Evolutionary conservation across 768 basidiomycete genomes (phyloP), one percentile per base, ranked within the genome.

Genomic region (Gloeophyllum trabeum): DNA sequence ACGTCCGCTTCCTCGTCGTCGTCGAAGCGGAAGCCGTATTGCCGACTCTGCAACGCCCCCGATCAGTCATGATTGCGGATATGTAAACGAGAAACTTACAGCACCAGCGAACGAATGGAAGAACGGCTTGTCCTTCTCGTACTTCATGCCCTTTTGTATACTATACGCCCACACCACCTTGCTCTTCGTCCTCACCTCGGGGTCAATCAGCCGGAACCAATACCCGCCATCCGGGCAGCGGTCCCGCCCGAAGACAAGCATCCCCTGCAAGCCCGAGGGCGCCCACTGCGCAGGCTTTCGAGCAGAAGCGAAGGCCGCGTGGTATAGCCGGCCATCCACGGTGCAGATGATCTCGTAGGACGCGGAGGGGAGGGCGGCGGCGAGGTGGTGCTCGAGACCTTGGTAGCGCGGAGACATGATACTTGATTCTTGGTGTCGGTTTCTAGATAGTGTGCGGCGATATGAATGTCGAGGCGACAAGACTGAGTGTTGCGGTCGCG

Each of bases 81-180:
- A 22, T 21, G 14, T 4, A 36, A 22, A 19, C 12, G 35, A 50
- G 21, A 21, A 43, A 67, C 86, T 56, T 54, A 93, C 92, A 63
- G 82, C 75, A 32, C 86, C 87, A 36, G 79, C 75, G 61, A 94
- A 93, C 28, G 79, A 71, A 59, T 97, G 90, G 62, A 96, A 96
- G 65, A 94, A 94, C 2, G 89, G 85, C 43, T 83, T n/a, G n/a
- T n/a, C n/a, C n/a, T n/a, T n/a, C n/a, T n/a, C n/a, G n/a, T n/a
- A n/a, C n/a, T n/a, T n/a, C n/a, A n/a, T n/a, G n/a, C n/a, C n/a
- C n/a, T n/a, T n/a, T n/a, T n/a, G n/a, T n/a, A n/a, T n/a, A n/a
- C n/a, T n/a, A n/a, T n/a, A n/a, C n/a, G n/a, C n/a, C n/a, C n/a
- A n/a, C n/a, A n/a, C n/a, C n/a, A n/a, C n/a, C n/a, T n/a, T n/a